Evolutionary conservation across 1,139 yeast species (phyloP).

Genomic region (Suhomyces yuchorum): DNA sequence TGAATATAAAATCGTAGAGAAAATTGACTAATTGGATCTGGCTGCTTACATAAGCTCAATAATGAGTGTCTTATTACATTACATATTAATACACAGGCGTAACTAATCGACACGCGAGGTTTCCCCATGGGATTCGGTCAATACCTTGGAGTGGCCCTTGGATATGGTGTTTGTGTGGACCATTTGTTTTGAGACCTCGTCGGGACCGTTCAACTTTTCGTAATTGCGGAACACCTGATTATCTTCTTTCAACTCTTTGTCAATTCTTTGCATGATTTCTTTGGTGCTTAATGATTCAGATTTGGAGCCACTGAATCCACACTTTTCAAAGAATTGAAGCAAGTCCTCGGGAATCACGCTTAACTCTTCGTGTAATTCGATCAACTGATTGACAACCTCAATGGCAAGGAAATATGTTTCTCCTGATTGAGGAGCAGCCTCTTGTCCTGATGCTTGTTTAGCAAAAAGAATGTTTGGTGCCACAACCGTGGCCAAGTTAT

Average conservation of each 20-base stretch:
- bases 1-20: not conserved
- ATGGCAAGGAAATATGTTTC: conserved; percentile 88
- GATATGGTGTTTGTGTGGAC: conserved; percentile 37
- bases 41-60: not conserved
- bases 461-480: conserved; percentile 86
- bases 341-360: conserved; percentile 71
- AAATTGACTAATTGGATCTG: not conserved
- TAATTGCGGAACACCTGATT: conserved; percentile 31
- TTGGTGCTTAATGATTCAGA: conserved; percentile 32
- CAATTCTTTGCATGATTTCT: conserved; percentile 40
- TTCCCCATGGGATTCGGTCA: conserved; percentile 34
- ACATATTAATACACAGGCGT: conserved; percentile 7
- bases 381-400: conserved; percentile 84
- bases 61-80: not conserved
- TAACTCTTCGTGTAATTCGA: conserved; percentile 80
- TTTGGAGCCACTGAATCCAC: conserved; percentile 30
- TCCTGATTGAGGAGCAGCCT: conserved; percentile 39
- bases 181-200: conserved; percentile 28
- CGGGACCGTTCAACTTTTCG: conserved; percentile 24
- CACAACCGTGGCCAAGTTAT: conserved; percentile 91
- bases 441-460: conserved; percentile 35
- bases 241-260: conserved; percentile 34
- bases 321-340: conserved; percentile 38
- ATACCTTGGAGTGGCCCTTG: conserved; percentile 38
- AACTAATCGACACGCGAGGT: conserved; percentile 18